phyloP scores from a whole-genome alignment of 805 yeast genomes.

The Ogataea philodendri region DNA sequence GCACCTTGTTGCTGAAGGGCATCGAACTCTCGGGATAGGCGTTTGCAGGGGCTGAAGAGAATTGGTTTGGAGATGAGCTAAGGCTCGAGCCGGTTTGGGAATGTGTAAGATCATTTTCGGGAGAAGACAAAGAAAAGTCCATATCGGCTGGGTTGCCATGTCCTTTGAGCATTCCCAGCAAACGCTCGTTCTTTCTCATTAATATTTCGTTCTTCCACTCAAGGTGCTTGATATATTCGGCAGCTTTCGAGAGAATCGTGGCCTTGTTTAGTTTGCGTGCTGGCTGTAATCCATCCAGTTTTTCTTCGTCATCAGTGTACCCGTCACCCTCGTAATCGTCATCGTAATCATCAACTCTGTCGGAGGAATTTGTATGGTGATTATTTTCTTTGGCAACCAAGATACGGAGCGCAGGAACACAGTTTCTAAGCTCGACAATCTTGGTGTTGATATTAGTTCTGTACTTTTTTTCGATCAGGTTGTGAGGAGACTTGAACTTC shows the following conservation, averaged over 20 bases:
- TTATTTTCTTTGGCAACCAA: constrained; percentile 38
- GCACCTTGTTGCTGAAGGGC: constrained; percentile 43
- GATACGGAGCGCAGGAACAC: constrained; percentile 73
- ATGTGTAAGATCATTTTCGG: constrained; percentile 6
- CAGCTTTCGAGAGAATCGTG: constrained; percentile 69
- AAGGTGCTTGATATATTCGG: constrained; percentile 73
- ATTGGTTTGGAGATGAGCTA: constrained; percentile 24
- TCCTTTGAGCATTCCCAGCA: constrained; percentile 29
- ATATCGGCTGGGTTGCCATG: constrained; percentile 17
- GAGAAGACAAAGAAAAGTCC: constrained; percentile 4
- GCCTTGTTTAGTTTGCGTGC: constrained; percentile 79
- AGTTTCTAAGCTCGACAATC: constrained; percentile 67
- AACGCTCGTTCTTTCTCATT: constrained; percentile 44
- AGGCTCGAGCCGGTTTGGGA: constrained; percentile 22
- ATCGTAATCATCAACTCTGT: constrained; percentile 43
- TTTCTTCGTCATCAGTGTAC: constrained; percentile 49
- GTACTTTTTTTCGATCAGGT: constrained; percentile 79
- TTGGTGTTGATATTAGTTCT: constrained; percentile 77
- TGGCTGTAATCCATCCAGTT: constrained; percentile 72
- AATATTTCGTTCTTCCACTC: constrained; percentile 57
- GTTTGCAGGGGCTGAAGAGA: constrained; percentile 15
- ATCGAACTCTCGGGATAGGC: constrained; percentile 16
- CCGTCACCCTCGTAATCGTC: constrained; percentile 54
- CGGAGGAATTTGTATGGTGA: constrained; percentile 33
- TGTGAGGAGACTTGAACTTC: constrained; percentile 66